phyloP scores from a whole-genome alignment of 2,329 filamentous ascomycete species.

The Fusarium citri region DNA sequence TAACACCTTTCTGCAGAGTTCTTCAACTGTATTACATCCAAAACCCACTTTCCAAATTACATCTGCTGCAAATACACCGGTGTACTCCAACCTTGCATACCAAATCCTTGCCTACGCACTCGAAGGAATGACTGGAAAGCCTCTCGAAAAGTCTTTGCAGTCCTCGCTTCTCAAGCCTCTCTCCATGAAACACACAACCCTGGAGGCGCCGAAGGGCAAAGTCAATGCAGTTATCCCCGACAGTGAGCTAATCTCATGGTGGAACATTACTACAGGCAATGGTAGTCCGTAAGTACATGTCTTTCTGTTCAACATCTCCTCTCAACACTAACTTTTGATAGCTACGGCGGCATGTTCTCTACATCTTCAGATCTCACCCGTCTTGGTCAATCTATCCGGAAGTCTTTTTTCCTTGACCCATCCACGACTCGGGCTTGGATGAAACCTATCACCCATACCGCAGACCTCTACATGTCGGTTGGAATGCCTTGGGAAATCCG shows the following conservation, averaged over 20 bases:
- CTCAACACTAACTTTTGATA: background rate
- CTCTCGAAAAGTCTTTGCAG: background rate
- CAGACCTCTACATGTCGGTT: background rate
- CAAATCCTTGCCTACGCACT: slow-evolving; percentile 21
- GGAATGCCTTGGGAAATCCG: slow-evolving; percentile 29
- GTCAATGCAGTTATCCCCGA: slow-evolving; percentile 5
- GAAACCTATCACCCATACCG: slow-evolving; percentile 10
- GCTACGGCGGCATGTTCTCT: slow-evolving; percentile 18
- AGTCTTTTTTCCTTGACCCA: background rate
- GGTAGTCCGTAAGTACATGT: background rate
- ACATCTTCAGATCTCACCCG: slow-evolving; percentile 8
- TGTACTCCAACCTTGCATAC: slow-evolving; percentile 15
- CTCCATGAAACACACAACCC: background rate
- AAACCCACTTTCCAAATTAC: background rate
- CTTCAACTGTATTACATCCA: background rate
- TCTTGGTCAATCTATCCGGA: slow-evolving; percentile 15
- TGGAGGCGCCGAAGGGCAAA: background rate
- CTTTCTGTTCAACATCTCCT: accelerated
- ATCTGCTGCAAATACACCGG: slow-evolving; percentile 3
- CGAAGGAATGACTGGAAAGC: slow-evolving; percentile 5
- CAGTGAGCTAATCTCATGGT: background rate
- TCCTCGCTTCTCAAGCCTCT: background rate
- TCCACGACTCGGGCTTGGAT: slow-evolving; percentile 5
- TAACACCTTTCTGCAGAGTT: background rate
- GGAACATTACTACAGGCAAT: background rate